These are phyloP conservation scores for Colletotrichum zoysiae DNA, from an alignment of 2,329 filamentous ascomycete genomes.

Conservation along the genomic window DNA sequence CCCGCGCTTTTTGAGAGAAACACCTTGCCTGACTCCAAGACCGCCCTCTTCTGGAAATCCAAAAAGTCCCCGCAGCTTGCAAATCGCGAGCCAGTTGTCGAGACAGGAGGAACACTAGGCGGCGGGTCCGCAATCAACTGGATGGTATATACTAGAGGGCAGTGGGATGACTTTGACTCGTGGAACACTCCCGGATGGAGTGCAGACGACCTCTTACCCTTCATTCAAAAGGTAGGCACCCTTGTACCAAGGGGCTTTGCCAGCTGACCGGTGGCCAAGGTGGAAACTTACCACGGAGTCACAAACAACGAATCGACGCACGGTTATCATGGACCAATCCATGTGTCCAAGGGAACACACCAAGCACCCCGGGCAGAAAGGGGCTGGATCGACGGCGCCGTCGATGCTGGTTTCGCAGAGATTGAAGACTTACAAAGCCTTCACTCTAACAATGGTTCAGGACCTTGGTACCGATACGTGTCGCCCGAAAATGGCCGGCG, in stretches of 20 bases:
- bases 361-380: constrained; percentile 53
- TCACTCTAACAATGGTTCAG: constrained; percentile 49
- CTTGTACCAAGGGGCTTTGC: accelerated
- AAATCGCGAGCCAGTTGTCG: constrained; percentile 44
- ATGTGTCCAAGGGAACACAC: constrained; percentile 62
- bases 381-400: constrained; percentile 60
- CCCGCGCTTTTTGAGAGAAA: constrained; percentile 43
- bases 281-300: constrained; percentile 62
- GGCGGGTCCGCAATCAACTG: constrained; percentile 52
- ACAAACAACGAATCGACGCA: constrained; percentile 55
- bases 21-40: constrained; percentile 30
- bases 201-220: constrained; percentile 49
- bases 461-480: constrained; percentile 41
- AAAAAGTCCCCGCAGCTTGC: constrained; percentile 45
- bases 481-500: constrained; percentile 57
- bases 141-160: constrained; percentile 50
- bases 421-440: constrained; percentile 63
- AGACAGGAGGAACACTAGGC: constrained; percentile 47
- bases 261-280: constrained; percentile 44
- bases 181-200: constrained; percentile 53
- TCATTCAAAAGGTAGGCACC: constrained; percentile 47
- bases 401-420: constrained; percentile 59
- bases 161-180: constrained; percentile 50
- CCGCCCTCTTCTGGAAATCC: constrained; percentile 44
- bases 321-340: constrained; percentile 62